phyloP scores from a whole-genome alignment of 495 filamentous ascomycete species.

The Durotheca rogersii region DNA sequence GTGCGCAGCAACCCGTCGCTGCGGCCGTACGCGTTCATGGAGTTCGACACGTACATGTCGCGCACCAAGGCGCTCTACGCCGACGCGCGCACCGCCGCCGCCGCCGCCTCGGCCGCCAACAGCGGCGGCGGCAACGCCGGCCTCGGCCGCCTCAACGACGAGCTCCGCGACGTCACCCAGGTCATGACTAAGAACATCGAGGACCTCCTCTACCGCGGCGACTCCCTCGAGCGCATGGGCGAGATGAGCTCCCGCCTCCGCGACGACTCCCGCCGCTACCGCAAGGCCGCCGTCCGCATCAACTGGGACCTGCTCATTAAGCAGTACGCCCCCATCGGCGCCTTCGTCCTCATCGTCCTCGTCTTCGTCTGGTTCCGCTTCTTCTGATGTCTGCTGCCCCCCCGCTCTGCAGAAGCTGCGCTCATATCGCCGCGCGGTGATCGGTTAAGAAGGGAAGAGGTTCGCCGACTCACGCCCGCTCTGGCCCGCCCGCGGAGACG shows the following conservation, averaged over 20 bases:
- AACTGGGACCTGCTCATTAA: conserved; percentile 97
- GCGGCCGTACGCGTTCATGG: conserved; percentile 92
- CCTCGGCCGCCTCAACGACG: conserved; percentile 87
- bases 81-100: too few relatives aligned
- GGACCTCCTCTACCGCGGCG: conserved; percentile 91
- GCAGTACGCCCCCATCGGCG: conserved; percentile 92
- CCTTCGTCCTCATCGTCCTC: conserved; percentile 73
- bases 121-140: conserved; percentile 77
- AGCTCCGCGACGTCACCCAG: conserved; percentile 95
- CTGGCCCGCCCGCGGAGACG: too few relatives aligned
- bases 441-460: too few relatives aligned
- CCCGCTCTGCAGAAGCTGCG: too few relatives aligned
- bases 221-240: conserved; percentile 95
- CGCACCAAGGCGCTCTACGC: conserved; percentile 93
- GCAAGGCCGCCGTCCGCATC: conserved; percentile 87
- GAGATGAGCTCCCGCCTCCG: conserved; percentile 82
- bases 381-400: too few relatives aligned
- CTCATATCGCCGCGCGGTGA: too few relatives aligned
- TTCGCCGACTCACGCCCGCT: too few relatives aligned
- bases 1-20: conserved; percentile 63
- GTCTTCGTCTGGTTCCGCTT: conserved; percentile 91
- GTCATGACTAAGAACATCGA: conserved; percentile 99
- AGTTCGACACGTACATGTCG: conserved; percentile 96
- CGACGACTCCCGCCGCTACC: conserved; percentile 94
- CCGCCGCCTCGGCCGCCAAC: too few relatives aligned